These are phyloP conservation scores for Chalciporus piperatus DNA, from an alignment of 768 basidiomycete genomes.

Conservation along the genomic window DNA sequence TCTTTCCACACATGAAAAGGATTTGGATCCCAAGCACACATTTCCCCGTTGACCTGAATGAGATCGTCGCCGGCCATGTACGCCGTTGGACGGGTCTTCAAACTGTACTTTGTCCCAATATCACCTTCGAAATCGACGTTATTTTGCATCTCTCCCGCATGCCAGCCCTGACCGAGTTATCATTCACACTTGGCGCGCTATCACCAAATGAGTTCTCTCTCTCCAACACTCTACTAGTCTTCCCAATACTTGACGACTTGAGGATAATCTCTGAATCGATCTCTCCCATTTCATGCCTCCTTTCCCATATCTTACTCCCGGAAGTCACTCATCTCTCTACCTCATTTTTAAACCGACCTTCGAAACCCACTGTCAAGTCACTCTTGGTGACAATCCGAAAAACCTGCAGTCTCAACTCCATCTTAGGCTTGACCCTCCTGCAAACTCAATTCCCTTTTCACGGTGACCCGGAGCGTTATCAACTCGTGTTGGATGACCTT, in stretches of 20 bases:
- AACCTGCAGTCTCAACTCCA: conserved; percentile 1
- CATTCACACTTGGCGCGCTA: conserved; percentile 2
- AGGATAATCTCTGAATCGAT: conserved; percentile 9
- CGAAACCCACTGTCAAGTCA: conserved; percentile 6
- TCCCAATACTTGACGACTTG: conserved; percentile 11
- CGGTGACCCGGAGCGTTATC: conserved; percentile 1
- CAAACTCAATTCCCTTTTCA: conserved; percentile 7
- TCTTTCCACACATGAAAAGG: conserved; percentile 14
- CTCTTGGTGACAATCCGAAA: conserved; percentile 6
- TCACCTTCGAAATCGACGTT: conserved; percentile 12
- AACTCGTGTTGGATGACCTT: conserved; percentile 19
- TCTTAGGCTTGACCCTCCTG: conserved; percentile 6
- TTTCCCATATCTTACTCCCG: conserved; percentile 4
- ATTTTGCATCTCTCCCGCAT: conserved; percentile 15
- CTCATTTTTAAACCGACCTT: conserved; percentile 9
- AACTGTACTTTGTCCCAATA: conserved; percentile 11
- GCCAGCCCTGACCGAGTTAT: conserved; percentile 8
- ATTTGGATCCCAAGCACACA: conserved; percentile 1
- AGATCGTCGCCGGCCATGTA: conserved; percentile 12
- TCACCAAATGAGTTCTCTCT: conserved; percentile 1
- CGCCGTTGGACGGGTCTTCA: conserved; percentile 16
- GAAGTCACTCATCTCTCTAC: conserved; percentile 7
- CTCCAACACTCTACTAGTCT: not conserved
- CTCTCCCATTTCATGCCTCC: not conserved
- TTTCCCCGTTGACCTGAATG: conserved; percentile 11